phyloP scores from a whole-genome alignment of 1,284 basidiomycete species.

The Trichosporon sp. region DNA sequence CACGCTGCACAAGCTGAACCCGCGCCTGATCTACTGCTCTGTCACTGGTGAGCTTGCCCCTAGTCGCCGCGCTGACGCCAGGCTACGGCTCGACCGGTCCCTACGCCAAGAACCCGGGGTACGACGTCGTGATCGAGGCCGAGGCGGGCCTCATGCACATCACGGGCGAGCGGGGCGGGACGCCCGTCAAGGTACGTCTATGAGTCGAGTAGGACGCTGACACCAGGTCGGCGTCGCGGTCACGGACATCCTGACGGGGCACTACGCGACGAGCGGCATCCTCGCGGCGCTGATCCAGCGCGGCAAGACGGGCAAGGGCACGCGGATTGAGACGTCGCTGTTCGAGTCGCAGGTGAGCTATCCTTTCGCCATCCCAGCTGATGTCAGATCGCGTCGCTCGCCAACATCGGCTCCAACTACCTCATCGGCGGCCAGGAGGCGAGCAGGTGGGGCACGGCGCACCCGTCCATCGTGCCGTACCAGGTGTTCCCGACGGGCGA shows the following conservation, averaged over 20 bases:
- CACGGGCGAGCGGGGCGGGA: slow-evolving; percentile 82
- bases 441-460: slow-evolving; percentile 81
- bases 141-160: slow-evolving; percentile 94
- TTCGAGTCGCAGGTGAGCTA: slow-evolving; percentile 71
- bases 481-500: slow-evolving; percentile 84
- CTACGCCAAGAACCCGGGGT: slow-evolving; percentile 74
- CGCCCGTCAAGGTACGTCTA: slow-evolving; percentile 65
- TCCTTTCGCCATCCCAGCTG: neutral
- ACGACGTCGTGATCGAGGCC: slow-evolving; percentile 85
- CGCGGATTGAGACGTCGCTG: slow-evolving; percentile 84
- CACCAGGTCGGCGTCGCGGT: slow-evolving; percentile 71
- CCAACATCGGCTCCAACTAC: slow-evolving; percentile 91
- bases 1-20: slow-evolving; percentile 73
- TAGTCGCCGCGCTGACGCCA: slow-evolving; percentile 36
- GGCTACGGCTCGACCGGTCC: slow-evolving; percentile 94
- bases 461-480: slow-evolving; percentile 84
- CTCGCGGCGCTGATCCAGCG: slow-evolving; percentile 83
- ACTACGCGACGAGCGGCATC: slow-evolving; percentile 90
- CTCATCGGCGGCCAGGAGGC: slow-evolving; percentile 82
- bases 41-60: slow-evolving; percentile 65
- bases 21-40: slow-evolving; percentile 78
- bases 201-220: neutral
- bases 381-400: slow-evolving; percentile 75
- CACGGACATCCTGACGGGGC: slow-evolving; percentile 69
- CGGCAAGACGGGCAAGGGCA: slow-evolving; percentile 76